Conservation (phyloP, 1,139 yeast genomes). For the Geotrichum aggregatum region DNA sequence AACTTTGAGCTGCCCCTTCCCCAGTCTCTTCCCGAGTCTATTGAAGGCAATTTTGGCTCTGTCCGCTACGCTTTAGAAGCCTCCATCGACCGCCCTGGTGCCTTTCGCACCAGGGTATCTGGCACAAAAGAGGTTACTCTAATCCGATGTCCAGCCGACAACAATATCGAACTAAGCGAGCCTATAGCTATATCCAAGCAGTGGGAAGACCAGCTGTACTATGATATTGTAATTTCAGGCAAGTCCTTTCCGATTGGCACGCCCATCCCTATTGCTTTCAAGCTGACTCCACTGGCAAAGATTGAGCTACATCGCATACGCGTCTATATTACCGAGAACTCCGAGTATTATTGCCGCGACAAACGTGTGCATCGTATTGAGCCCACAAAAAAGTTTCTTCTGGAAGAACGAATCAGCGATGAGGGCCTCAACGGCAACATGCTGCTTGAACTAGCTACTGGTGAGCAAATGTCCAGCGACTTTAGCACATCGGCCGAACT, state of each 20-base stretch:
- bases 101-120: slow-evolving; percentile 71
- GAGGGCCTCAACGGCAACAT: slow-evolving; percentile 44
- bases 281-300: slow-evolving; percentile 81
- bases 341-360: slow-evolving; percentile 81
- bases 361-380: slow-evolving; percentile 88
- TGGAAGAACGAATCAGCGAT: slow-evolving; percentile 74
- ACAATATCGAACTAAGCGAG: slow-evolving; percentile 80
- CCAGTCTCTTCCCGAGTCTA: slow-evolving; percentile 76
- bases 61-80: slow-evolving; percentile 70
- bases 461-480: slow-evolving; percentile 20
- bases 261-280: slow-evolving; percentile 75
- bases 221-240: slow-evolving; percentile 80
- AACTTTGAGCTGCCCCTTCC: slow-evolving; percentile 87
- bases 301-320: slow-evolving; percentile 82
- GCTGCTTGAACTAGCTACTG: slow-evolving; percentile 40
- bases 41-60: slow-evolving; percentile 76
- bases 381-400: slow-evolving; percentile 73
- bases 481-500: slow-evolving; percentile 50
- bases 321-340: slow-evolving; percentile 77
- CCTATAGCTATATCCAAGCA: slow-evolving; percentile 86
- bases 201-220: slow-evolving; percentile 89
- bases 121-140: slow-evolving; percentile 63
- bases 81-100: slow-evolving; percentile 66
- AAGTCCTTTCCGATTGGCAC: slow-evolving; percentile 82
- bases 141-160: slow-evolving; percentile 72